Evolutionary conservation across 768 basidiomycete genomes (phyloP).

Genomic region (Leccinum sublutescens): DNA sequence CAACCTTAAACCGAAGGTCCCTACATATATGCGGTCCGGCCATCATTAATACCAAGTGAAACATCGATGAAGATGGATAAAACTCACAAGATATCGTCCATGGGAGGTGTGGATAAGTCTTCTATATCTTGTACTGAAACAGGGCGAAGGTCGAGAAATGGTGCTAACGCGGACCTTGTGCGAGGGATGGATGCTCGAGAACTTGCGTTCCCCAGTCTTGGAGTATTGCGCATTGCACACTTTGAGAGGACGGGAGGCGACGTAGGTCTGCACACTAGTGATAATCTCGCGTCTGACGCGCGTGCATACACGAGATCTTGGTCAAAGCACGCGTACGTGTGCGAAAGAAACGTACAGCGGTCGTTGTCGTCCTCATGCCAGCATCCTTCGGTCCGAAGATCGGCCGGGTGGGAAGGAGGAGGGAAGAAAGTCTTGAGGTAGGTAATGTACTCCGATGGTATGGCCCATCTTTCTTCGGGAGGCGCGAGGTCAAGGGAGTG

Average conservation of each 20-base stretch:
- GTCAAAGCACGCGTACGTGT: constrained; percentile 19
- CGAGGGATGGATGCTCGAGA: constrained; percentile 28
- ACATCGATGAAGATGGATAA: background rate
- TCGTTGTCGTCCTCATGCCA: constrained; percentile 31
- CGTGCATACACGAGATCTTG: background rate
- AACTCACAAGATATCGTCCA: constrained; percentile 43
- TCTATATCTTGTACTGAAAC: constrained; percentile 32
- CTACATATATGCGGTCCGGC: constrained; percentile 17
- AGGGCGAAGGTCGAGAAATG: constrained; percentile 21
- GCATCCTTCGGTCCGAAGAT: constrained; percentile 38
- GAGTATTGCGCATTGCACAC: constrained; percentile 47
- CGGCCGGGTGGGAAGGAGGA: constrained; percentile 17
- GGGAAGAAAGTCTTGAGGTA: constrained; percentile 22
- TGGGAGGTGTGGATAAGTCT: constrained; percentile 30
- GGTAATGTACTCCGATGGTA: constrained; percentile 21
- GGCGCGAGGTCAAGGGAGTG: constrained; percentile 32
- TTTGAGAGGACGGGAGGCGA: constrained; percentile 43
- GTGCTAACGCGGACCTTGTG: constrained; percentile 21
- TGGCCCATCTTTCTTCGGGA: constrained; percentile 45
- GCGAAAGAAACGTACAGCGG: constrained; percentile 29
- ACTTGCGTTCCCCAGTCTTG: constrained; percentile 34
- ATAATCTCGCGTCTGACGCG: constrained; percentile 26
- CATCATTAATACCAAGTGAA: background rate
- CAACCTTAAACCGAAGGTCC: constrained; percentile 32
- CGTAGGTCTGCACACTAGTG: constrained; percentile 35